Percentiles rank a stretch among this genome's conserved stretches.
Conservation (phyloP, 1,284 basidiomycete genomes). For the Mycena sp. region DNA sequence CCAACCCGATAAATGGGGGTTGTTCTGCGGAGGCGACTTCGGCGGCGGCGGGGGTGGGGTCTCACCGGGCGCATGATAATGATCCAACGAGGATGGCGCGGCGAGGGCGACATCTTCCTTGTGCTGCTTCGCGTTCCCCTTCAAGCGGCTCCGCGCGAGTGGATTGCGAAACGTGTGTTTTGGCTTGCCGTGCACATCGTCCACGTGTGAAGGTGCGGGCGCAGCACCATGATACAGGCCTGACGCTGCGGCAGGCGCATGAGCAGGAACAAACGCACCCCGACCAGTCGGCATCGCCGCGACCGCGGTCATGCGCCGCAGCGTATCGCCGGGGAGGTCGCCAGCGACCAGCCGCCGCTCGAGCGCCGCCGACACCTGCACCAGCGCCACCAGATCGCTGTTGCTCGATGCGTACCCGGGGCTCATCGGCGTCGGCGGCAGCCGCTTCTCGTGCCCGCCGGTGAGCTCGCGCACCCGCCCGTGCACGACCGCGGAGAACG, state of each 20-base stretch:
- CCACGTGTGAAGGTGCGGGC: too few species aligned
- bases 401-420: neutral
- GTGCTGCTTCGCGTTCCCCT: neutral
- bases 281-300: too few species aligned
- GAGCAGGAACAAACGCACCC: neutral
- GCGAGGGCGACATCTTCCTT: slow-evolving; percentile 1
- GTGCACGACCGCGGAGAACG: slow-evolving; percentile 22
- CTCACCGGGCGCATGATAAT: neutral
- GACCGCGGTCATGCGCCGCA: too few species aligned
- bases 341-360: slow-evolving; percentile 21
- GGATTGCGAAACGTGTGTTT: slow-evolving; percentile 16
- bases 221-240: neutral
- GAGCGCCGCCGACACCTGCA: slow-evolving; percentile 19
- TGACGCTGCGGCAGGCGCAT: neutral
- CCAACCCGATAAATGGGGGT: neutral
- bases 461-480: slow-evolving; percentile 5
- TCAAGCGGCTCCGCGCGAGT: neutral
- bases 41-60: neutral
- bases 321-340: slow-evolving; percentile 16
- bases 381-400: slow-evolving; percentile 15
- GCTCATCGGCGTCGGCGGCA: slow-evolving; percentile 10
- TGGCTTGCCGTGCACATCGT: neutral
- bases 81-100: neutral
- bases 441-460: slow-evolving; percentile 6
- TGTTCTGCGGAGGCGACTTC: too few species aligned